Percentiles rank a stretch among this genome's conserved stretches.
Conservation (phyloP, 257 asterid genomes). For the Avicennia marina region DNA sequence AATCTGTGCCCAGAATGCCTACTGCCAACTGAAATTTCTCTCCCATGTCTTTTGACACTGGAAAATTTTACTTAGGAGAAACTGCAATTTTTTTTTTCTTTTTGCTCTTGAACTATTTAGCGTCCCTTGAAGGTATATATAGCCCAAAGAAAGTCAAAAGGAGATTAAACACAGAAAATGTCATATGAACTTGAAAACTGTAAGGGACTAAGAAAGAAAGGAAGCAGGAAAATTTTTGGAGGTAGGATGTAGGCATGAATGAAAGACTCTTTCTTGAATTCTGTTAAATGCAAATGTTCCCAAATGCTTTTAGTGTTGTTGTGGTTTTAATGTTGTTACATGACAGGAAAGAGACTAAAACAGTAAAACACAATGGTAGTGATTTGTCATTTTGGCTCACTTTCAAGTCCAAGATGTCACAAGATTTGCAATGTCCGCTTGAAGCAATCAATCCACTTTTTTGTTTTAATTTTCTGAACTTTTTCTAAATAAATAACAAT, state of each 20-base stretch:
- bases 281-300: slow-evolving; percentile 20
- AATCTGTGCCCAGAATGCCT: slow-evolving; percentile 54
- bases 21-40: slow-evolving; percentile 55
- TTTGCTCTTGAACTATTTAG: slow-evolving; percentile 16
- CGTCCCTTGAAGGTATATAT: slow-evolving; percentile 22
- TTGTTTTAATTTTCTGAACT: background rate
- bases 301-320: slow-evolving; percentile 2
- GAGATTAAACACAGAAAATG: slow-evolving; percentile 5
- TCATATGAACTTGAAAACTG: slow-evolving; percentile 20
- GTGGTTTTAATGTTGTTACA: too few relatives aligned
- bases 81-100: slow-evolving; percentile 10
- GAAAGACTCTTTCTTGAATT: background rate
- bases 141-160: slow-evolving; percentile 6
- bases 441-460: background rate
- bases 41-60: slow-evolving; percentile 34
- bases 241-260: background rate
- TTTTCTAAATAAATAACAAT: background rate
- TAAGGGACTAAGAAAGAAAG: background rate
- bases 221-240: slow-evolving; percentile 10
- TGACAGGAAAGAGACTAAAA: slow-evolving; percentile 9
- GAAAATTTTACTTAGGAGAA: background rate
- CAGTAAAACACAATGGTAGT: slow-evolving; percentile 11
- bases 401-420: slow-evolving; percentile 40
- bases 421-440: slow-evolving; percentile 37
- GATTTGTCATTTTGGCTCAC: slow-evolving; percentile 18